Evolutionary conservation across 352 stramenopile genomes (phyloP).

Genomic region (Phytophthora sp.): DNA sequence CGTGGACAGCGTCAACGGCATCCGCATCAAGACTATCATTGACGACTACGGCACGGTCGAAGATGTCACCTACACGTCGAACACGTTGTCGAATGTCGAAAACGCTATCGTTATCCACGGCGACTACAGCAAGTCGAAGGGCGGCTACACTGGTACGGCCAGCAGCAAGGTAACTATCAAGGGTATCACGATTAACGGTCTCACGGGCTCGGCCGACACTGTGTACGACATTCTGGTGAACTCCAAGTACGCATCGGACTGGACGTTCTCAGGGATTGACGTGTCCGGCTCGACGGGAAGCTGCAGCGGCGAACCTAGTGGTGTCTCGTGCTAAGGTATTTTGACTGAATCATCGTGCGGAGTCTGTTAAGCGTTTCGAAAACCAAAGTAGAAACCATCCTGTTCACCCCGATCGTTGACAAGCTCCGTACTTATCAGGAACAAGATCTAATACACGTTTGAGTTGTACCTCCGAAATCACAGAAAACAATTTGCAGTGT

Average conservation of each 20-base stretch:
- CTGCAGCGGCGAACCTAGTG: constrained; percentile 26
- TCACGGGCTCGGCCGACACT: constrained; percentile 19
- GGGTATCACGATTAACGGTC: constrained; percentile 25
- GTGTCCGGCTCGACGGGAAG: constrained; percentile 14
- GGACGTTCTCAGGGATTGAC: constrained; percentile 29
- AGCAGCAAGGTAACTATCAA: constrained; percentile 25
- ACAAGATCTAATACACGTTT: no score
- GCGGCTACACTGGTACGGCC: constrained; percentile 21
- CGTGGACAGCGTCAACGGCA: constrained; percentile 16
- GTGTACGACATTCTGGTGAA: constrained; percentile 32
- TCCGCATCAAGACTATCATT: constrained; percentile 13
- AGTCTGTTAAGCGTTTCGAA: no score
- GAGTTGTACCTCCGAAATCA: no score
- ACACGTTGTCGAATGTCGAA: constrained; percentile 15
- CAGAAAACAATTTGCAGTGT: background rate
- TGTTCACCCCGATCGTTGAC: no score
- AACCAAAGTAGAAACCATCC: no score
- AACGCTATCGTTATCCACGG: constrained; percentile 39
- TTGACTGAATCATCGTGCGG: no score
- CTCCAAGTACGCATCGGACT: constrained; percentile 13
- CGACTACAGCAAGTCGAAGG: constrained; percentile 38
- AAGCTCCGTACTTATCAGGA: no score
- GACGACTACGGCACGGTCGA: constrained; percentile 15
- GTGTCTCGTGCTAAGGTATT: constrained; percentile 25
- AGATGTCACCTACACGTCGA: constrained; percentile 20